phyloP scores from a whole-genome alignment of 2,329 filamentous ascomycete species.

The Exophiala spinifera region DNA sequence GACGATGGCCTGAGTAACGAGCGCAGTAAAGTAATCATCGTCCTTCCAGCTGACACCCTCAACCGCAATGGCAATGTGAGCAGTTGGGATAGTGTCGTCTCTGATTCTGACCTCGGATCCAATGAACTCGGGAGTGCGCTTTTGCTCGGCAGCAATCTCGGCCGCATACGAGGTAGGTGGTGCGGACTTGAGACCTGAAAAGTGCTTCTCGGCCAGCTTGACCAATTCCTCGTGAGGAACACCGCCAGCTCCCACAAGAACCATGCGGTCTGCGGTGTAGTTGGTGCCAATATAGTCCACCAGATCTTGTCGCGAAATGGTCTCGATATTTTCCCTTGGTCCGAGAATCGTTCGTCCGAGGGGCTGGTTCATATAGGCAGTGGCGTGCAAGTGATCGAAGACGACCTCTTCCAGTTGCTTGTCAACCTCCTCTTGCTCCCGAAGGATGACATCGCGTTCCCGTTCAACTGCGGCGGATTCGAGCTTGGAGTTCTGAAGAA shows the following conservation, averaged over 20 bases:
- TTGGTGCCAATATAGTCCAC: conserved; percentile 98
- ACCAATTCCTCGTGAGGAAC: conserved; percentile 92
- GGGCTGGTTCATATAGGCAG: conserved; percentile 93
- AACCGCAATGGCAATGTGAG: conserved; percentile 96
- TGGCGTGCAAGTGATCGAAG: conserved; percentile 97
- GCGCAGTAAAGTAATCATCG: conserved; percentile 96
- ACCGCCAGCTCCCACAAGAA: conserved; percentile 91
- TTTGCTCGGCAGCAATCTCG: conserved; percentile 67
- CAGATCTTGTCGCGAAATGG: conserved; percentile 88
- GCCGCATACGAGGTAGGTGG: conserved; percentile 72
- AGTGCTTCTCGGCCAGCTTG: conserved; percentile 94
- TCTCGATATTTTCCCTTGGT: conserved; percentile 96
- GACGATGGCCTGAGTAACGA: conserved; percentile 97
- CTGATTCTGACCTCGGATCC: conserved; percentile 94
- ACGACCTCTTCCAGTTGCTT: conserved; percentile 99
- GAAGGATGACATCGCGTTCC: conserved; percentile 96
- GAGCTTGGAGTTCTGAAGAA: conserved; percentile 98
- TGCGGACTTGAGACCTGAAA: conserved; percentile 72
- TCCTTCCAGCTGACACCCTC: conserved; percentile 99
- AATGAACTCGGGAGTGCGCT: conserved; percentile 89
- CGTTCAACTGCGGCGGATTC: conserved; percentile 90
- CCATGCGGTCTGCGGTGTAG: conserved; percentile 99
- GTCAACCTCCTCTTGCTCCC: conserved; percentile 99
- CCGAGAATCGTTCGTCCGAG: conserved; percentile 97
- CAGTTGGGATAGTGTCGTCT: conserved; percentile 92